A percentile compares a stretch with the other conserved stretches of the same genome.
Evolutionary conservation across 148 eudicot genomes (phyloP).

Genomic region (Tetragonia tetragonoides): DNA sequence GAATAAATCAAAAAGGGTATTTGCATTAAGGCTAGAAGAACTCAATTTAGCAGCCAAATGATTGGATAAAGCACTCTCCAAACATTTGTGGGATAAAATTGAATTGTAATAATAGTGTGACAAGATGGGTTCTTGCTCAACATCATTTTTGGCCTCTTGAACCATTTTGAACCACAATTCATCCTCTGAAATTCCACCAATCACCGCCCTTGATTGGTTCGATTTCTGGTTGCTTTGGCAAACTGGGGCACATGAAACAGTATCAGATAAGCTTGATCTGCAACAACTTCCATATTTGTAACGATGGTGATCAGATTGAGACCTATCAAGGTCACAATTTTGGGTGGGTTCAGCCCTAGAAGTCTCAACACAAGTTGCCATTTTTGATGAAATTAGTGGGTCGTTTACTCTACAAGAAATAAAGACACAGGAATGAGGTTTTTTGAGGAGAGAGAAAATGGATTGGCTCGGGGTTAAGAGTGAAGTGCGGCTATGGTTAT

Average conservation of each 20-base stretch:
- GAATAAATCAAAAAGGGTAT: conserved; percentile 55
- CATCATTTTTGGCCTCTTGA: conserved; percentile 53
- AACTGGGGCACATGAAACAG: conserved; percentile 32
- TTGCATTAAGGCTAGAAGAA: conserved; percentile 38
- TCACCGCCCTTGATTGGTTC: not conserved
- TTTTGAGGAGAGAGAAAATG: conserved; percentile 9
- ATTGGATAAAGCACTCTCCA: conserved; percentile 59
- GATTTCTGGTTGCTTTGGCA: conserved; percentile 29
- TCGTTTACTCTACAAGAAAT: not conserved
- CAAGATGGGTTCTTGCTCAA: conserved; percentile 68
- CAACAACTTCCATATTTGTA: conserved; percentile 28
- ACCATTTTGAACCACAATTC: conserved; percentile 56
- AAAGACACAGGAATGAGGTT: not conserved
- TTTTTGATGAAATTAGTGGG: conserved; percentile 15
- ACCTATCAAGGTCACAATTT: conserved; percentile 29
- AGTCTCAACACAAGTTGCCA: conserved; percentile 50
- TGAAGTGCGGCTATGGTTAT: conserved; percentile 16
- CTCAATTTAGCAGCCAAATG: conserved; percentile 60
- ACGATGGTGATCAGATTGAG: conserved; percentile 35
- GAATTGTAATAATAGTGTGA: conserved; percentile 50
- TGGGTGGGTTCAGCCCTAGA: conserved; percentile 38
- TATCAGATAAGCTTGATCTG: conserved; percentile 36
- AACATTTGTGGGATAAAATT: conserved; percentile 48
- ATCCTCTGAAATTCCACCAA: conserved; percentile 16
- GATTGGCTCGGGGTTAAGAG: not conserved